Percentiles rank a stretch among this genome's conserved stretches.
Evolutionary conservation across 352 stramenopile genomes (phyloP).

Genomic region (Elongisporangium undulatum): DNA sequence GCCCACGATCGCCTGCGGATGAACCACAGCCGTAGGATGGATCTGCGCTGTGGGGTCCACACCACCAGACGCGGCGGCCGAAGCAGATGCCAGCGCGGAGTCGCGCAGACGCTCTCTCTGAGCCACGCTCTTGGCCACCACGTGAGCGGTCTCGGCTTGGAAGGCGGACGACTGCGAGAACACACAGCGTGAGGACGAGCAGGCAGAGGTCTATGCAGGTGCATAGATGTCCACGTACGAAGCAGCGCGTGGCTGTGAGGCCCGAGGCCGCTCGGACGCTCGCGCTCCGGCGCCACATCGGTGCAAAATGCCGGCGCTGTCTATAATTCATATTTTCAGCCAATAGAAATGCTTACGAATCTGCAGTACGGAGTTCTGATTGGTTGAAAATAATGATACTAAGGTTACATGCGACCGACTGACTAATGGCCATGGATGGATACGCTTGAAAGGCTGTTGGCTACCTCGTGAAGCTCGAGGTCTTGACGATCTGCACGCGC

Average conservation of each 20-base stretch:
- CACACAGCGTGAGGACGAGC: not conserved
- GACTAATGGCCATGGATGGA: not conserved
- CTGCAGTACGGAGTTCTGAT: not conserved
- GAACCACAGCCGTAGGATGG: conserved; percentile 68
- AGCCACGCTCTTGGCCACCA: not conserved
- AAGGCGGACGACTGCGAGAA: not conserved
- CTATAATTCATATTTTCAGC: not conserved
- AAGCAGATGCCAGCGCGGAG: not conserved
- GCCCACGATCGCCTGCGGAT: conserved; percentile 52
- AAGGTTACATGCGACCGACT: not conserved
- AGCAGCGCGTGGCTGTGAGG: not conserved
- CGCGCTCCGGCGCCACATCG: not conserved
- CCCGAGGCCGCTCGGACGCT: not conserved
- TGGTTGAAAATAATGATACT: not conserved
- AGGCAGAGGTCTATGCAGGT: not conserved
- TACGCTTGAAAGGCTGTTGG: not conserved
- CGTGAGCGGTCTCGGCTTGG: not conserved
- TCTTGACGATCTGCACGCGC: not conserved
- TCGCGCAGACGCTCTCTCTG: not conserved
- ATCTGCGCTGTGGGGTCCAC: conserved; percentile 17
- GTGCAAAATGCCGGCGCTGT: too few relatives aligned
- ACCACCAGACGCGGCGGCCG: not conserved
- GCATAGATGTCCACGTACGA: not conserved
- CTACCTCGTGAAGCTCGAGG: not conserved
- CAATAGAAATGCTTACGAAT: not conserved